A percentile compares a stretch with the other conserved stretches of the same genome.
These are phyloP conservation scores for Geranomyces variabilis DNA, from an alignment of 192 early-diverging fungal genomes.

Conservation along the genomic window DNA sequence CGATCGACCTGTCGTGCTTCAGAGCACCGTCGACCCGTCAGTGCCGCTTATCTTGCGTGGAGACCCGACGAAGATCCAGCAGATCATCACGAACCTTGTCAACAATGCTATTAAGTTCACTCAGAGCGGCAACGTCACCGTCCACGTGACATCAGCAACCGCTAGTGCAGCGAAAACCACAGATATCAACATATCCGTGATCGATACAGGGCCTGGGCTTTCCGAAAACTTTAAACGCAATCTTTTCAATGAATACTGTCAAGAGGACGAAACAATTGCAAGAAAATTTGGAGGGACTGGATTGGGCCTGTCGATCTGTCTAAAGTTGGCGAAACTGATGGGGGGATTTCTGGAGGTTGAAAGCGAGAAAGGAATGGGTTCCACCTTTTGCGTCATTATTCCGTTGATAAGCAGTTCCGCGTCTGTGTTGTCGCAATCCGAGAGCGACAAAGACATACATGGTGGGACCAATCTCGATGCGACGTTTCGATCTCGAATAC, in stretches of 20 bases:
- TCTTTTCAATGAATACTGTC: constrained; percentile 9
- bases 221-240: constrained; percentile 4
- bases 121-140: constrained; percentile 57
- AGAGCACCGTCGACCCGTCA: not conserved
- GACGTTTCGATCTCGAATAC: too few species aligned
- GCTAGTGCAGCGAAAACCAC: not conserved
- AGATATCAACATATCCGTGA: not conserved
- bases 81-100: constrained; percentile 24
- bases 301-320: constrained; percentile 29
- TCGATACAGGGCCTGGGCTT: constrained; percentile 16
- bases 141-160: constrained; percentile 27
- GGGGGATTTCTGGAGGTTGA: constrained; percentile 15
- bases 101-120: constrained; percentile 47
- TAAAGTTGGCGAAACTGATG: constrained; percentile 25
- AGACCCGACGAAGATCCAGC: constrained; percentile 22
- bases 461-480: not conserved
- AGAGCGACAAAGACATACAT: not conserved
- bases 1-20: not conserved
- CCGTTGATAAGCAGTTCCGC: not conserved
- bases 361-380: constrained; percentile 17
- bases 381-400: constrained; percentile 15
- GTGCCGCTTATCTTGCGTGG: not conserved
- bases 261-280: constrained; percentile 12
- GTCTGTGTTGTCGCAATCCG: not conserved
- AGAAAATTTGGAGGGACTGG: constrained; percentile 32